phyloP scores from a whole-genome alignment of 2,329 filamentous ascomycete genomes.

The Zymoseptoria tritici region DNA sequence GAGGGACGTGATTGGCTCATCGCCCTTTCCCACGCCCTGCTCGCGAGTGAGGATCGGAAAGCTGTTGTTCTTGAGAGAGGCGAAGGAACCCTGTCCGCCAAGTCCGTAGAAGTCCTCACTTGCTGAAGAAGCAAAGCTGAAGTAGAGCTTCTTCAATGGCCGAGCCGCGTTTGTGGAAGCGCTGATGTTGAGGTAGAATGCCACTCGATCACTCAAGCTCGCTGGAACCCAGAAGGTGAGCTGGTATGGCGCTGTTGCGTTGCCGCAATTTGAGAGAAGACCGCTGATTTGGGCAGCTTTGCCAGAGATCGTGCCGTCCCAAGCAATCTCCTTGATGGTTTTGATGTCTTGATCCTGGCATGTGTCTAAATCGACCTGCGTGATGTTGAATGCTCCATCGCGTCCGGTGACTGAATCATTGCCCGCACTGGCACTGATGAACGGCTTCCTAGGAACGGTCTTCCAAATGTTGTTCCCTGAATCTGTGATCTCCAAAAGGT shows the following conservation, averaged over 20 bases:
- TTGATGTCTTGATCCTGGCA: constrained; percentile 19
- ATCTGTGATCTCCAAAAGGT: constrained; percentile 12
- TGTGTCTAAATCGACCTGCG: constrained; percentile 17
- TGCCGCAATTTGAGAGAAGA: constrained; percentile 14
- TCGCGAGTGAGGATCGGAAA: constrained; percentile 25
- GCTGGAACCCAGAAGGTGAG: constrained; percentile 20
- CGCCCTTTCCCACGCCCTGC: constrained; percentile 26
- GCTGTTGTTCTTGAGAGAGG: constrained; percentile 23
- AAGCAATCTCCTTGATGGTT: constrained; percentile 10
- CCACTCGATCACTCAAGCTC: constrained; percentile 13
- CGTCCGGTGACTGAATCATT: constrained; percentile 18
- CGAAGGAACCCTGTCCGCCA: constrained; percentile 22
- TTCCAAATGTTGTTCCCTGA: constrained; percentile 17
- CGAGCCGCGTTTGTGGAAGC: constrained; percentile 2
- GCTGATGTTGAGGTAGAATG: constrained; percentile 17
- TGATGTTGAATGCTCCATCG: constrained; percentile 22
- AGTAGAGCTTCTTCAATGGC: constrained; percentile 22
- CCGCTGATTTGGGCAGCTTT: constrained; percentile 20
- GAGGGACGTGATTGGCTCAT: constrained; percentile 21
- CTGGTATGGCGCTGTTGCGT: constrained; percentile 13
- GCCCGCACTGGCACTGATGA: constrained; percentile 22
- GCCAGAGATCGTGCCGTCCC: constrained; percentile 10
- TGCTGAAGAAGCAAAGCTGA: constrained; percentile 16
- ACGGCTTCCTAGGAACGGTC: constrained; percentile 14
- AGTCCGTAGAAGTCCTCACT: constrained; percentile 25